phyloP scores from a whole-genome alignment of 495 filamentous ascomycete species.

The Podospora appendiculata region DNA sequence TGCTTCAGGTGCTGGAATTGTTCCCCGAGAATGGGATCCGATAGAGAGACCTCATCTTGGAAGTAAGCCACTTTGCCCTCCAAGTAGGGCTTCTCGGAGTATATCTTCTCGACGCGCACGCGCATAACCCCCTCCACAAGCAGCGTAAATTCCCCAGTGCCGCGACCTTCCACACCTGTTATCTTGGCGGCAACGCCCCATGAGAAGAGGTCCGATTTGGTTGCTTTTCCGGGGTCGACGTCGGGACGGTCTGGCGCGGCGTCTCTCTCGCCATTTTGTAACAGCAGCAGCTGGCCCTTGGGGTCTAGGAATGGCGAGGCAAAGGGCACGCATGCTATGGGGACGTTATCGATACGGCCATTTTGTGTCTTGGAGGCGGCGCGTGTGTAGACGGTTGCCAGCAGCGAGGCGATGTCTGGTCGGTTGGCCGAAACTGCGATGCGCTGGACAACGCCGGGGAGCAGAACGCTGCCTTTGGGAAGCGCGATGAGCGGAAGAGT shows the following conservation, averaged over 20 bases:
- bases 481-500: slow-evolving; percentile 69
- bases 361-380: slow-evolving; percentile 56
- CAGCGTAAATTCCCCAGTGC: slow-evolving; percentile 69
- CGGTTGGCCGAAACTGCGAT: slow-evolving; percentile 66
- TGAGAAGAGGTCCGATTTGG: slow-evolving; percentile 64
- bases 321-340: slow-evolving; percentile 76
- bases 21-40: slow-evolving; percentile 38
- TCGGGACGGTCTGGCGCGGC: slow-evolving; percentile 27
- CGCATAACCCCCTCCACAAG: slow-evolving; percentile 79
- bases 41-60: slow-evolving; percentile 48
- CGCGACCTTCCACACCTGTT: slow-evolving; percentile 70
- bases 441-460: slow-evolving; percentile 71
- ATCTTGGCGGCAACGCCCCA: slow-evolving; percentile 78
- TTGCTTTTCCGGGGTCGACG: slow-evolving; percentile 39
- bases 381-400: slow-evolving; percentile 66
- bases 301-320: slow-evolving; percentile 58
- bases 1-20: slow-evolving; percentile 75
- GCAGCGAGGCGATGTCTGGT: slow-evolving; percentile 73
- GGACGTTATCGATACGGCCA: slow-evolving; percentile 52
- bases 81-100: slow-evolving; percentile 75
- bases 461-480: slow-evolving; percentile 63
- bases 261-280: slow-evolving; percentile 39
- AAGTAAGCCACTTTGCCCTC: slow-evolving; percentile 61
- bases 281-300: slow-evolving; percentile 62
- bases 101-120: slow-evolving; percentile 65